Conservation (phyloP, 352 stramenopile genomes). For the Achlya hypogyna region DNA sequence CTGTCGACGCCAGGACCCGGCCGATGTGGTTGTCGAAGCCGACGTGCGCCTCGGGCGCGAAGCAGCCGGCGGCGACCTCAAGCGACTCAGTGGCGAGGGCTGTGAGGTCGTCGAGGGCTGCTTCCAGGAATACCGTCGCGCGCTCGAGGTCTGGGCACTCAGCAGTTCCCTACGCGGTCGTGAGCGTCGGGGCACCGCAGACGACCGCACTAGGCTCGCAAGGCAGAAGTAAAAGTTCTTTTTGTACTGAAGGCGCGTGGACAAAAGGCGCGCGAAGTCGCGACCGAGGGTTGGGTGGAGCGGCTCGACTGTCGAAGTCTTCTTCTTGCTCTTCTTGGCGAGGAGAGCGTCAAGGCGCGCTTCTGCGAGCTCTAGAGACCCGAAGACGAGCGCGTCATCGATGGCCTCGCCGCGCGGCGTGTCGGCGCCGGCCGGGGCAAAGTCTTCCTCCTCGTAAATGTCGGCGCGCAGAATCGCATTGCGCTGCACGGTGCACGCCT, state of each 20-base stretch:
- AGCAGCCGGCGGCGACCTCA: constrained; percentile 56
- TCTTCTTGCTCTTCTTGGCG: constrained; percentile 44
- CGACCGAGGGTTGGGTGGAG: neutral
- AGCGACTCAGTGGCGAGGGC: constrained; percentile 44
- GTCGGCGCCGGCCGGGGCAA: constrained; percentile 46
- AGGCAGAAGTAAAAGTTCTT: neutral
- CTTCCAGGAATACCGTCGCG: neutral
- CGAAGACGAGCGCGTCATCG: neutral
- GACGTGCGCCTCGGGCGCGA: constrained; percentile 44
- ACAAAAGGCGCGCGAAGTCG: constrained; percentile 9
- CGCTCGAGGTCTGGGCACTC: constrained; percentile 13
- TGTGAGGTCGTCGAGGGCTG: constrained; percentile 21
- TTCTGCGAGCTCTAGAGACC: constrained; percentile 7
- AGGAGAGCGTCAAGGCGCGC: constrained; percentile 1
- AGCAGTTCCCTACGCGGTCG: constrained; percentile 12
- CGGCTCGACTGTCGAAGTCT: constrained; percentile 7
- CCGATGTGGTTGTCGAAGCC: constrained; percentile 72
- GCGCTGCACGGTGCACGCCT: constrained; percentile 70
- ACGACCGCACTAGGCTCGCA: neutral
- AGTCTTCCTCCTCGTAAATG: constrained; percentile 96
- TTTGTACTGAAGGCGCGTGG: neutral
- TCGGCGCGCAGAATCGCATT: constrained; percentile 84
- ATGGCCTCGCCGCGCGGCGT: constrained; percentile 1
- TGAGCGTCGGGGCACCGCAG: too few species aligned
- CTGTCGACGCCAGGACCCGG: constrained; percentile 52